phyloP scores from a whole-genome alignment of 305 asterid genomes.

The Plantago rigida region DNA sequence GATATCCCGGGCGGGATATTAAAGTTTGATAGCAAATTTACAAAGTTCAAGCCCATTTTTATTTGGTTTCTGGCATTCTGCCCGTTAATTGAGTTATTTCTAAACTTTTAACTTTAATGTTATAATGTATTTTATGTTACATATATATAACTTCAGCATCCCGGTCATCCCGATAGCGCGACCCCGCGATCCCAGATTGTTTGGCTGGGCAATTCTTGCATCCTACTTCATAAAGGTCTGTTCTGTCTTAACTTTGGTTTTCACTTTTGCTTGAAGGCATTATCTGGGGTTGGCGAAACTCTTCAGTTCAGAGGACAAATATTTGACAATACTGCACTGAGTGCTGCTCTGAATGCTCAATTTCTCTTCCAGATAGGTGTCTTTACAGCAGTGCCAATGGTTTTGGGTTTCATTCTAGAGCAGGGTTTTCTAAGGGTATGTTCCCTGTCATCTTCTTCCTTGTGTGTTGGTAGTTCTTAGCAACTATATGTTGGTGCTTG shows the following conservation, averaged over 20 bases:
- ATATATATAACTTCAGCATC: too few species aligned
- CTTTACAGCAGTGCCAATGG: constrained; percentile 90
- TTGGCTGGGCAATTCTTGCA: constrained; percentile 2
- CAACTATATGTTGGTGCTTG: too few species aligned
- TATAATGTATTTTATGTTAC: too few species aligned
- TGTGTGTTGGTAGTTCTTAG: background rate
- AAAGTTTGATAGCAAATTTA: too few species aligned
- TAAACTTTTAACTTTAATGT: too few species aligned
- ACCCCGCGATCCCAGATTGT: too few species aligned
- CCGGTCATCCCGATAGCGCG: too few species aligned
- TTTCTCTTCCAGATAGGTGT: constrained; percentile 91
- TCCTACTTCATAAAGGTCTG: background rate
- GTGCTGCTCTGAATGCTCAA: constrained; percentile 83
- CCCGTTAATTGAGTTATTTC: too few species aligned
- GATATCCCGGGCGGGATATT: too few species aligned
- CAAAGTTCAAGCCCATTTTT: too few species aligned
- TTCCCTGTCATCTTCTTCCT: constrained; percentile 14
- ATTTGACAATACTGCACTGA: constrained; percentile 53
- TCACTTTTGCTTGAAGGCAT: constrained; percentile 50
- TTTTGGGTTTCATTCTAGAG: constrained; percentile 84
- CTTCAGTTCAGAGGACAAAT: constrained; percentile 49
- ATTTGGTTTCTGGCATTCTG: too few species aligned
- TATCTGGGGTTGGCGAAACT: constrained; percentile 88
- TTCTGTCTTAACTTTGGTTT: background rate
- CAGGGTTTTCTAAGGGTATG: constrained; percentile 89